Conservation (phyloP, 257 asterid species). For the Dorcoceras hygrometricum region DNA sequence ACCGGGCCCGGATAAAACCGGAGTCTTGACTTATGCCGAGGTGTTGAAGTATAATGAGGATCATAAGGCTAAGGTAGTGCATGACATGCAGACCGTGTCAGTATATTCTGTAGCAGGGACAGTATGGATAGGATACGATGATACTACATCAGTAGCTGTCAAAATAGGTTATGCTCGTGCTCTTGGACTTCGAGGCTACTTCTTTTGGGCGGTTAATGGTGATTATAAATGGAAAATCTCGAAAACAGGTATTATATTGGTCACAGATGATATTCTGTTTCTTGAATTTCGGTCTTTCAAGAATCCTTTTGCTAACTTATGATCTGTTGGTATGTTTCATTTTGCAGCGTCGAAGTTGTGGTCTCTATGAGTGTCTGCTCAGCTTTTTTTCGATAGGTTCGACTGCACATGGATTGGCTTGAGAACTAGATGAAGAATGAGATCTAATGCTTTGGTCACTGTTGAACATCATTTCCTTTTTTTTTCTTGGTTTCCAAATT, state of each 20-base stretch:
- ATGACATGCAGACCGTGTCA: slow-evolving; percentile 51
- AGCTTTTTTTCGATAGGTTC: neutral
- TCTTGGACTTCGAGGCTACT: slow-evolving; percentile 64
- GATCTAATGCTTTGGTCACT: neutral
- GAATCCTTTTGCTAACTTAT: neutral
- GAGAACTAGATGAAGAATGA: too few relatives aligned
- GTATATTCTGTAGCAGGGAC: slow-evolving; percentile 60
- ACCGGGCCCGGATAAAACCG: slow-evolving; percentile 42
- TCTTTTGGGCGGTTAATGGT: slow-evolving; percentile 69
- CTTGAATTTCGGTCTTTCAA: neutral
- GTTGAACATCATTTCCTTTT: neutral
- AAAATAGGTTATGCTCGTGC: slow-evolving; percentile 49
- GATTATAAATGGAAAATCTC: slow-evolving; percentile 63
- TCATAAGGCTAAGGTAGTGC: slow-evolving; percentile 46
- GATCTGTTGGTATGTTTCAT: neutral
- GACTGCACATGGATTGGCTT: too few relatives aligned
- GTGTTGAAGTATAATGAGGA: slow-evolving; percentile 50
- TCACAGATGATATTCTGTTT: neutral
- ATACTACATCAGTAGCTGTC: slow-evolving; percentile 31
- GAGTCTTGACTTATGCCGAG: slow-evolving; percentile 51
- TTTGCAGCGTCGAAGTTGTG: slow-evolving; percentile 49
- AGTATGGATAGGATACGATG: slow-evolving; percentile 82
- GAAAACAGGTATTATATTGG: slow-evolving; percentile 37
- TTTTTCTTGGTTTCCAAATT: too few relatives aligned
- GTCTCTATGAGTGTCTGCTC: slow-evolving; percentile 22